phyloP scores from a whole-genome alignment of 805 yeast species.

The Yamadazyma laniorum region DNA sequence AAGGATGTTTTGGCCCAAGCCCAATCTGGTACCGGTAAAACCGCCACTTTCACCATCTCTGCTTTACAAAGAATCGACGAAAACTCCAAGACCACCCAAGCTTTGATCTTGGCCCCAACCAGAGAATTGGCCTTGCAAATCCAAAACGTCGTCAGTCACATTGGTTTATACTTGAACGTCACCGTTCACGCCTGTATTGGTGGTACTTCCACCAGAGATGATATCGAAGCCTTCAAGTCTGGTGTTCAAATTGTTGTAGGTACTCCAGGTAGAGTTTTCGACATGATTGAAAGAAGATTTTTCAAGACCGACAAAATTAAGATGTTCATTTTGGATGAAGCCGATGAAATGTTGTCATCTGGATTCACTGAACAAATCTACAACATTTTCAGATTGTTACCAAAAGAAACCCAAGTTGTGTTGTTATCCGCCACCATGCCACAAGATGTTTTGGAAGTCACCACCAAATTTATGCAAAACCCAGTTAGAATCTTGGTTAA shows the following conservation, averaged over 20 bases:
- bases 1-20: constrained; percentile 78
- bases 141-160: constrained; percentile 85
- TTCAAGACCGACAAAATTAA: constrained; percentile 80
- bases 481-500: constrained; percentile 93
- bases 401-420: constrained; percentile 88
- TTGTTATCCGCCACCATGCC: constrained; percentile 95
- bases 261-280: constrained; percentile 97
- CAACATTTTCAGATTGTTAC: constrained; percentile 86
- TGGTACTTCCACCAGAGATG: constrained; percentile 89
- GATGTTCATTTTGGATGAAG: constrained; percentile 96
- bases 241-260: constrained; percentile 96
- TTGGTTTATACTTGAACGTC: constrained; percentile 88
- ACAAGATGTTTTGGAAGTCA: constrained; percentile 84
- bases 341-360: constrained; percentile 91
- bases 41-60: constrained; percentile 82
- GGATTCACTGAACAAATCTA: constrained; percentile 96
- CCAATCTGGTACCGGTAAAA: constrained; percentile 87
- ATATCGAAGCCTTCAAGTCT: constrained; percentile 74
- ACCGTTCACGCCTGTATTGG: constrained; percentile 97
- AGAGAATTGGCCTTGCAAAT: constrained; percentile 97
- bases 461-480: constrained; percentile 90
- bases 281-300: constrained; percentile 89
- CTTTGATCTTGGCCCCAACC: constrained; percentile 93
- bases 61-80: constrained; percentile 75
- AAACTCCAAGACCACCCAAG: constrained; percentile 75